phyloP scores from a whole-genome alignment of 139 green algal species.

The Asterochloris sp. region DNA sequence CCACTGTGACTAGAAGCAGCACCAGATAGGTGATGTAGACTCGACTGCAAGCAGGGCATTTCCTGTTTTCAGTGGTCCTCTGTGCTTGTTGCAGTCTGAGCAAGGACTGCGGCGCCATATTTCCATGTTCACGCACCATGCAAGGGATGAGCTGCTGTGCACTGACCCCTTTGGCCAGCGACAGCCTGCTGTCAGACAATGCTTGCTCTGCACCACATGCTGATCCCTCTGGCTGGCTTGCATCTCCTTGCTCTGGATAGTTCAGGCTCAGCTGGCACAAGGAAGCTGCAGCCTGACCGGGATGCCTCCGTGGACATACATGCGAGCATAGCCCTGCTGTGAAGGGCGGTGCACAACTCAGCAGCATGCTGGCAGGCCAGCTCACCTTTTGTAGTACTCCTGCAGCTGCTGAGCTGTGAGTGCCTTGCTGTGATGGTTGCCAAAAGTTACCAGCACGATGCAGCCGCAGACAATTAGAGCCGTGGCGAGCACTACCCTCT shows the following conservation, averaged over 20 bases:
- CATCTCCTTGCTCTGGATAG: no score
- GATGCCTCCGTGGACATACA: no score
- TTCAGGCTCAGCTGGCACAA: no score
- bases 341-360: background rate
- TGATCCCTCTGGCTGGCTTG: no score
- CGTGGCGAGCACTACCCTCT: conserved; percentile 60
- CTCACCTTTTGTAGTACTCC: conserved; percentile 53
- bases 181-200: no score
- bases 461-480: conserved; percentile 73
- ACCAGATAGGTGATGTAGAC: conserved; percentile 69
- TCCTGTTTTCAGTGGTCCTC: background rate
- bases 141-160: no score
- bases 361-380: background rate
- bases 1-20: conserved; percentile 37
- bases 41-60: conserved; percentile 26
- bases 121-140: no score
- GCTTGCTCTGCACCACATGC: no score
- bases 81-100: no score
- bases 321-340: background rate
- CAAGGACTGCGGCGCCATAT: no score
- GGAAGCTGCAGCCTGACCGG: no score
- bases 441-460: conserved; percentile 82
- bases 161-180: no score
- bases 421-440: conserved; percentile 66
- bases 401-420: conserved; percentile 66